phyloP scores from a whole-genome alignment of 2,329 filamentous ascomycete genomes.

The Colletotrichum euphorbiae region DNA sequence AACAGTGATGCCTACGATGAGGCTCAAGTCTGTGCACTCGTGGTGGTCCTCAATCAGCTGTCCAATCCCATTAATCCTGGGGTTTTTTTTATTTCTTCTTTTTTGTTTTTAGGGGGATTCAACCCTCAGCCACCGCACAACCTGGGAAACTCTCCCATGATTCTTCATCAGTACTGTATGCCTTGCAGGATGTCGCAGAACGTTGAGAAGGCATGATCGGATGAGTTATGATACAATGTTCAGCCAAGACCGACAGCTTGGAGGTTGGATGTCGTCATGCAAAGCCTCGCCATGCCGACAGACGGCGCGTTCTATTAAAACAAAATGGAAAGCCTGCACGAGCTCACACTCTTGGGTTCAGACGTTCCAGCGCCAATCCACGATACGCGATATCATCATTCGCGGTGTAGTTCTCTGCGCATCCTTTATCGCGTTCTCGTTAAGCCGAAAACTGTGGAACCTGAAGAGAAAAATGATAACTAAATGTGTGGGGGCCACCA shows the following conservation, averaged over 20 bases:
- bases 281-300: not conserved
- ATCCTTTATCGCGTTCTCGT: too few relatives aligned
- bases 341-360: too few relatives aligned
- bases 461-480: too few relatives aligned
- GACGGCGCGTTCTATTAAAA: not conserved
- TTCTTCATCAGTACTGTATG: slow-evolving; percentile 7
- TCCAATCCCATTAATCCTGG: not conserved
- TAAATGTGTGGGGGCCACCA: too few relatives aligned
- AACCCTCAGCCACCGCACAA: slow-evolving; percentile 1
- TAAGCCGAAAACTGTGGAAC: too few relatives aligned
- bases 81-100: too few relatives aligned
- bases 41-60: slow-evolving; percentile 6
- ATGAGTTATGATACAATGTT: not conserved
- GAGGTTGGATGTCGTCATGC: not conserved
- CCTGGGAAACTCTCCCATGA: not conserved
- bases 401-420: too few relatives aligned
- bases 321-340: not conserved
- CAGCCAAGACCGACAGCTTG: slow-evolving; percentile 4
- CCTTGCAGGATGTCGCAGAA: not conserved
- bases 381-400: too few relatives aligned
- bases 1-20: not conserved
- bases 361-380: too few relatives aligned
- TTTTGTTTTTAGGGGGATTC: too few relatives aligned
- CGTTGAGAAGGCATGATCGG: not conserved
- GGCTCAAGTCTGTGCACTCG: not conserved